phyloP scores from a whole-genome alignment of 164 flowering plant species.

The Vitis riparia region DNA sequence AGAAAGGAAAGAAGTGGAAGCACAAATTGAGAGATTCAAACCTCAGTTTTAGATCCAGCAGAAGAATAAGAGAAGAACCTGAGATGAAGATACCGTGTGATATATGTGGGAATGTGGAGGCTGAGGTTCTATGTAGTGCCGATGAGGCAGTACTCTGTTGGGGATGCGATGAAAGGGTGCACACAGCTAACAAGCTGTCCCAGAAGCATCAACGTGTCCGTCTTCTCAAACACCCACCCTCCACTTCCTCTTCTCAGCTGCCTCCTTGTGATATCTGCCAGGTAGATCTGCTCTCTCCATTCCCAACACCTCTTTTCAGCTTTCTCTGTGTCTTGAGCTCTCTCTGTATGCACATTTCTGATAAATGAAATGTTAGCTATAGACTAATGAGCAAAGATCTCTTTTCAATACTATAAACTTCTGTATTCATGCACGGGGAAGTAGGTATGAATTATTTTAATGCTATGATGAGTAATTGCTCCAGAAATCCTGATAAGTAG shows the following conservation, averaged over 20 bases:
- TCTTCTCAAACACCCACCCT: conserved; percentile 13
- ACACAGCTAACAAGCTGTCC: conserved; percentile 44
- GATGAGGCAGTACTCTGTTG: conserved; percentile 45
- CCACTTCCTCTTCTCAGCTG: conserved; percentile 14
- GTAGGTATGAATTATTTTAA: no score
- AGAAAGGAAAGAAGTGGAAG: no score
- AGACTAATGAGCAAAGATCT: no score
- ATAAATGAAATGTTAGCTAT: no score
- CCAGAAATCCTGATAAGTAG: no score
- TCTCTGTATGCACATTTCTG: not conserved
- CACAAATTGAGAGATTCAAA: no score
- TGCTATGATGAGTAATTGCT: no score
- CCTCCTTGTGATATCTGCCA: conserved; percentile 39
- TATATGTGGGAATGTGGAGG: conserved; percentile 40
- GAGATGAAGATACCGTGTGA: conserved; percentile 45
- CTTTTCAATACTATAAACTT: no score
- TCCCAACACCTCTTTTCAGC: not conserved
- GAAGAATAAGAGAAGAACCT: not conserved
- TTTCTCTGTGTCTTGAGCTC: not conserved
- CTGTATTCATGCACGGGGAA: no score
- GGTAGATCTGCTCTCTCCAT: conserved; percentile 18
- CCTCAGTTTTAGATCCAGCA: no score
- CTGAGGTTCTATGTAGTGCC: conserved; percentile 41
- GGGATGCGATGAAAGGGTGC: conserved; percentile 38
- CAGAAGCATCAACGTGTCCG: conserved; percentile 37